A percentile compares a stretch with the other conserved stretches of the same genome.
phyloP scores from a whole-genome alignment of 1,139 yeast species.

The Yamadazyma blattariae region DNA sequence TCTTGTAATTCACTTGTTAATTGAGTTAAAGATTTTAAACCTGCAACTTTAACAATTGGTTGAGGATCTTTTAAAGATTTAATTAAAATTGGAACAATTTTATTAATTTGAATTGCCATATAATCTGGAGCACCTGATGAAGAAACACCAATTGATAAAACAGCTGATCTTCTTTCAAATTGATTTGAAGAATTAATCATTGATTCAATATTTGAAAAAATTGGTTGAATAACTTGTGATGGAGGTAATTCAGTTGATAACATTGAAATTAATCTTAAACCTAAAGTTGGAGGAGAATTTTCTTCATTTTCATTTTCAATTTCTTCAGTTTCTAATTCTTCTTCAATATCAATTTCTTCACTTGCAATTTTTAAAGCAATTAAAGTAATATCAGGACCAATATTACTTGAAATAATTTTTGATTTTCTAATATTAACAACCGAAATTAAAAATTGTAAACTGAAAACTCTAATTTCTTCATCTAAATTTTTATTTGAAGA shows the following conservation, averaged over 20 bases:
- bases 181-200: conserved; percentile 62
- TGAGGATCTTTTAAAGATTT: conserved; percentile 79
- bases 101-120: conserved; percentile 70
- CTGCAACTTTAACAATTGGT: conserved; percentile 78
- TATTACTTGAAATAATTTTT: conserved; percentile 58
- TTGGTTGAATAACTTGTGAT: conserved; percentile 80
- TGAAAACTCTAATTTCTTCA: conserved; percentile 79
- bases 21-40: conserved; percentile 76
- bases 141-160: conserved; percentile 77
- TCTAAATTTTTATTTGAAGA: conserved; percentile 66
- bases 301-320: conserved; percentile 94
- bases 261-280: conserved; percentile 75
- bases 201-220: conserved; percentile 64
- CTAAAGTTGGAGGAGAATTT: conserved; percentile 73
- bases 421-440: conserved; percentile 73
- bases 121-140: conserved; percentile 95
- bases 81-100: conserved; percentile 69
- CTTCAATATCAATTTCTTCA: conserved; percentile 72
- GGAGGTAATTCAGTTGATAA: conserved; percentile 88
- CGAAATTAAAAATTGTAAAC: conserved; percentile 80
- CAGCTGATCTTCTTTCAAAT: conserved; percentile 85
- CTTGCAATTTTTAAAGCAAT: conserved; percentile 77
- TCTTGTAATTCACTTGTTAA: conserved; percentile 85
- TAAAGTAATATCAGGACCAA: conserved; percentile 77
- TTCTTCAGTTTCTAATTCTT: conserved; percentile 72